Conservation (phyloP, 257 asterid genomes). For the Ophiorrhiza pumila region DNA sequence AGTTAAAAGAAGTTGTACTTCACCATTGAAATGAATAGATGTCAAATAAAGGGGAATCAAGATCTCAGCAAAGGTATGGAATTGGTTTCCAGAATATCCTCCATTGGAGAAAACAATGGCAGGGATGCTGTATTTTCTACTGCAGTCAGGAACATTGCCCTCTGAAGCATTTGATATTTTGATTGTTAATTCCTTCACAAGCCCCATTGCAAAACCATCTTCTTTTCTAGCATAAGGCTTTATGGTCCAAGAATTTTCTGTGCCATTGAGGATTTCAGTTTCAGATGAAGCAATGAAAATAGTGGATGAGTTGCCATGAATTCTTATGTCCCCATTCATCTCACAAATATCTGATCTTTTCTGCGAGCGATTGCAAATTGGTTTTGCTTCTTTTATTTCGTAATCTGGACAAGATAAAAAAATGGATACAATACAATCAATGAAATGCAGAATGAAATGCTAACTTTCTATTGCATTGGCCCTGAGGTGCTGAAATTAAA, state of each 20-base stretch:
- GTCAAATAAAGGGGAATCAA: conserved; percentile 51
- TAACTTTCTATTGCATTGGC: no score
- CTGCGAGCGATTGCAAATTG: conserved; percentile 22
- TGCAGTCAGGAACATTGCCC: conserved; percentile 34
- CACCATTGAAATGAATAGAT: conserved; percentile 32
- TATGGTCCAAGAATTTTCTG: conserved; percentile 25
- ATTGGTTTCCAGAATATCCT: conserved; percentile 46
- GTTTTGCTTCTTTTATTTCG: conserved; percentile 2
- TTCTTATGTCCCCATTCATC: conserved; percentile 53
- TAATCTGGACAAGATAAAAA: no score
- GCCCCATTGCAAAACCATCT: conserved; percentile 30
- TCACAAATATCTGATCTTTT: conserved; percentile 46
- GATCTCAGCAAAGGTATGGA: conserved; percentile 58
- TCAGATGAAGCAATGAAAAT: conserved; percentile 35
- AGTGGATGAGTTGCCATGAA: conserved; percentile 39
- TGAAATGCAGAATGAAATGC: not conserved
- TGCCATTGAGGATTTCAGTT: not conserved
- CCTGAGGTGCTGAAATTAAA: no score
- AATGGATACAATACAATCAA: no score
- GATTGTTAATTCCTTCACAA: no score
- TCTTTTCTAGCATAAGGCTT: conserved; percentile 56
- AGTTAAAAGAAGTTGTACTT: conserved; percentile 36
- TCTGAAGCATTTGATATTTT: not conserved
- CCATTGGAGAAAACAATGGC: conserved; percentile 55
- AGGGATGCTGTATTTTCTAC: conserved; percentile 27